A percentile compares a stretch with the other conserved stretches of the same genome.
Conservation (phyloP, 2,329 filamentous ascomycete genomes). For the Nakataea oryzae region DNA sequence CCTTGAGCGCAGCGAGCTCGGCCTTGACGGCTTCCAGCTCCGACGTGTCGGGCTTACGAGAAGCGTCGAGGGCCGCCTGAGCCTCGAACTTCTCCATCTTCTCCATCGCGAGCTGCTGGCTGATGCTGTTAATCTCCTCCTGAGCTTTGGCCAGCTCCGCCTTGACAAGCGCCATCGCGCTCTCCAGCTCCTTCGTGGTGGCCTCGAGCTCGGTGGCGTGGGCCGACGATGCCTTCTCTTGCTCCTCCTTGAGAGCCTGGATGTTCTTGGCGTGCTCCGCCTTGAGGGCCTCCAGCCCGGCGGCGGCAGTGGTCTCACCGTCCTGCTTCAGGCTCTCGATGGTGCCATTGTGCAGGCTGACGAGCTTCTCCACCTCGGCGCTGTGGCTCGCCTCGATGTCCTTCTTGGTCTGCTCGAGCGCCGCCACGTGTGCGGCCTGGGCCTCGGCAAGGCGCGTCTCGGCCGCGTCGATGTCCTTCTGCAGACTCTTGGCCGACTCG, state of each 20-base stretch:
- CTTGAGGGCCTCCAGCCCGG: constrained; percentile 17
- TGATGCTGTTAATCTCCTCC: constrained; percentile 36
- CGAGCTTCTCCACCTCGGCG: constrained; percentile 34
- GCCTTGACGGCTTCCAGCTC: constrained; percentile 40
- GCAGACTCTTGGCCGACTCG: constrained; percentile 17
- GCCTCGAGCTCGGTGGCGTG: constrained; percentile 29
- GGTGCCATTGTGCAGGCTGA: constrained; percentile 30
- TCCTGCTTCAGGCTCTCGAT: constrained; percentile 33
- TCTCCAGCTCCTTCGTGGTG: constrained; percentile 24
- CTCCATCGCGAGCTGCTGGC: constrained; percentile 43
- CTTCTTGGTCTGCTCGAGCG: constrained; percentile 27
- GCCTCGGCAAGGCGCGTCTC: constrained; percentile 21
- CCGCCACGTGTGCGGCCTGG: constrained; percentile 20
- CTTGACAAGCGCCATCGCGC: constrained; percentile 23
- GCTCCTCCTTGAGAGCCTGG: constrained; percentile 23
- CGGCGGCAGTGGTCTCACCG: constrained; percentile 28
- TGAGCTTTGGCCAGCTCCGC: constrained; percentile 32
- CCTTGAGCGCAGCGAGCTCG: constrained; percentile 37
- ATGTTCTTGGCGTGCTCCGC: constrained; percentile 24
- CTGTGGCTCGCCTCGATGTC: constrained; percentile 27
- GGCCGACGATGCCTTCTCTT: constrained; percentile 22
- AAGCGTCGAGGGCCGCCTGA: constrained; percentile 49
- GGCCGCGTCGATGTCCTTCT: constrained; percentile 18
- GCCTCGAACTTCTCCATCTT: constrained; percentile 51
- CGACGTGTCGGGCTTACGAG: constrained; percentile 44